Evolutionary conservation across 805 yeast genomes (phyloP).

Genomic region (Candida alai): DNA sequence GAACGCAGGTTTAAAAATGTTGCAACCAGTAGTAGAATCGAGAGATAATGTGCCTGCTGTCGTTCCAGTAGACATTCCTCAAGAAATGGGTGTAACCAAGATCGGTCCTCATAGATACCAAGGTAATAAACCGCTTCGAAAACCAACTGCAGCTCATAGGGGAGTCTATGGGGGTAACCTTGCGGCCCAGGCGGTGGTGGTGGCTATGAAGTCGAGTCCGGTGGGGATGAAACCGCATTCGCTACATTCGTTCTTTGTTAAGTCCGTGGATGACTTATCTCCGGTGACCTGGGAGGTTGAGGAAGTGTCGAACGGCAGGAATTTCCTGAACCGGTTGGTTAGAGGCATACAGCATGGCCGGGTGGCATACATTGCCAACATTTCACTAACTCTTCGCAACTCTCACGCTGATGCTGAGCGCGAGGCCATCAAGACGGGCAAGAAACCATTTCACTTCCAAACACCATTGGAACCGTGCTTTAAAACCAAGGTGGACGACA

Average conservation of each 20-base stretch:
- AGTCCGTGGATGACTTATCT: conserved; percentile 14
- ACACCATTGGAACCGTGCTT: conserved; percentile 30
- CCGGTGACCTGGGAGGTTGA: conserved; percentile 30
- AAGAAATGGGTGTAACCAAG: conserved; percentile 16
- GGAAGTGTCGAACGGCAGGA: conserved; percentile 31
- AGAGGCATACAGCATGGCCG: conserved; percentile 24
- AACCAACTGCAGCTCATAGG: conserved; percentile 27
- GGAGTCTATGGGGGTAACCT: conserved; percentile 42
- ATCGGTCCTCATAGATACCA: conserved; percentile 14
- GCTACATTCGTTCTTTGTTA: conserved; percentile 29
- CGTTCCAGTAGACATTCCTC: conserved; percentile 7
- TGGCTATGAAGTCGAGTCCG: conserved; percentile 31
- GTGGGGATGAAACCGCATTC: conserved; percentile 33
- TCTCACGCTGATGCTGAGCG: conserved; percentile 16
- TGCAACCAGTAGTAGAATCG: too few species aligned
- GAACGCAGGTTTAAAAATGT: too few species aligned
- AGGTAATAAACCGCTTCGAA: conserved; percentile 24
- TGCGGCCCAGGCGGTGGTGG: conserved; percentile 37
- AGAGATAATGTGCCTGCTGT: too few species aligned
- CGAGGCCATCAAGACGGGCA: conserved; percentile 23
- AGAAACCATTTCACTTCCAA: conserved; percentile 31
- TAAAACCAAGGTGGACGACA: conserved; percentile 12
- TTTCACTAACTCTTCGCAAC: conserved; percentile 33
- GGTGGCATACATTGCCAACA: conserved; percentile 22
- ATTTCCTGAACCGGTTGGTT: conserved; percentile 30